Base-by-base conservation (phyloP, 371 early-diverging fungal species). In the Apophysomyces ossiformis region DNA sequence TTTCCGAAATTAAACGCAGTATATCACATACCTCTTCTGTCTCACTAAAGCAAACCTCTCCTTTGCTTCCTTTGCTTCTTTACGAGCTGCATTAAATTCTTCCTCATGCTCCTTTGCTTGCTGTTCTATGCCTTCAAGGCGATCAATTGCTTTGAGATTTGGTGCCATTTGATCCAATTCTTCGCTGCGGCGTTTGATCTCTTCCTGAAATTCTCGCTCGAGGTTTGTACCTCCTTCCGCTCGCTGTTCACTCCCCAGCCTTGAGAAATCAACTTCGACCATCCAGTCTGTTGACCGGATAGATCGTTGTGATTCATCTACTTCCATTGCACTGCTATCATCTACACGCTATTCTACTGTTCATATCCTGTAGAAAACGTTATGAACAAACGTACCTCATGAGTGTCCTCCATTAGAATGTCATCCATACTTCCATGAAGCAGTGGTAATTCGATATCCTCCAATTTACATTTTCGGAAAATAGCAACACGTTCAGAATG, bases 81-180 rank as follows among this genome's bases (percentile, higher is more conserved):
- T 82, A 44, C 97, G 85, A 0, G 96, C 90, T 7, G 72, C 73
- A 50, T 90, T 91, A 74, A 95, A 97, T 63, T 93, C 93, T 8
- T 83, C 84, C 43, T 94, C 95, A 5, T 93, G 91, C 37, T 89
- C 88, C 46, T 80, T 87, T 45, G 95, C 70, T 61, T 94, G 92
- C 36, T 80, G 82, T 60, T 94, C 90, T 0, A 93, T 92, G 7
- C 91, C 92, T 61, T 92, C 94, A 64, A 96, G 82, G 66, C 92
- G 89, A 65, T 95, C 93, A 64, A 89, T 82, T 0, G 95, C 95
- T 54, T 93, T 90, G 69, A 96, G 81, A 69, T 95, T 96, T 4
- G 97, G 98, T 5, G 94, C 93, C 76, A 97, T 81, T 54, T 87
- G 82, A 35, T 96, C 96, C 65, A 97, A 90, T 50, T 96, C 93